A percentile compares a stretch with the other conserved stretches of the same genome.
Conservation (phyloP, 768 basidiomycete species). For the Astraeus odoratus region DNA sequence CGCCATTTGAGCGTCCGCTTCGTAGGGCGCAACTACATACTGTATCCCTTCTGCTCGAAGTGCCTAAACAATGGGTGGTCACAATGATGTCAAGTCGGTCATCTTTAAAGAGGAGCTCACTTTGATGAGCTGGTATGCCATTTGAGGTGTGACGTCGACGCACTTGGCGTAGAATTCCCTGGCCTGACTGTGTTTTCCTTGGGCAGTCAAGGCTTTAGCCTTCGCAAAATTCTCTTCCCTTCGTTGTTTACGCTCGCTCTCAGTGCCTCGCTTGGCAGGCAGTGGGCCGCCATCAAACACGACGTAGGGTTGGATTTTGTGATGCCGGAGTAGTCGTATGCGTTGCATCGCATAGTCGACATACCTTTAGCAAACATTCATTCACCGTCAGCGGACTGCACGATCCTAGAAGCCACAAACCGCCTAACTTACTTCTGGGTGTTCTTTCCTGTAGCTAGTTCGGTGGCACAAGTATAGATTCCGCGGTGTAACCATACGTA, state of each 20-base stretch:
- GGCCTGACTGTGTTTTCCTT: constrained; percentile 77
- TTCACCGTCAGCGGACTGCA: no score
- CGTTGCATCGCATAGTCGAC: constrained; percentile 95
- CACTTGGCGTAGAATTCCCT: constrained; percentile 86
- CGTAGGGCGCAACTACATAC: constrained; percentile 95
- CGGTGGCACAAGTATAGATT: constrained; percentile 83
- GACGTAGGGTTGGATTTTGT: constrained; percentile 80
- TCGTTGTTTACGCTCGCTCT: constrained; percentile 66
- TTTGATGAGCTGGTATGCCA: constrained; percentile 98
- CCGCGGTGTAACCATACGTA: constrained; percentile 95
- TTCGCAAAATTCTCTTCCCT: constrained; percentile 72
- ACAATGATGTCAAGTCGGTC: neutral
- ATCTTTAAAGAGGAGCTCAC: constrained; percentile 31
- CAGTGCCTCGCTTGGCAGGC: constrained; percentile 90
- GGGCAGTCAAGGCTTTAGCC: constrained; percentile 65
- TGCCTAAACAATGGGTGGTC: constrained; percentile 48
- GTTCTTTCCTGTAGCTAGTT: constrained; percentile 76
- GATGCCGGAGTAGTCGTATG: constrained; percentile 77
- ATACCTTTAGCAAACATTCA: constrained; percentile 56
- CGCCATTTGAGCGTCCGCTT: constrained; percentile 95
- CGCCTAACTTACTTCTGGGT: constrained; percentile 65
- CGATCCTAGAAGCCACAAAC: no score
- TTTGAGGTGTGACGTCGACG: constrained; percentile 92
- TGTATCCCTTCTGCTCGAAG: constrained; percentile 71
- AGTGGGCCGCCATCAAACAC: constrained; percentile 97